Evolutionary conservation across 768 basidiomycete genomes (phyloP), one percentile per base, ranked within the genome.

Genomic region (Pleurotus tuber-regium): DNA sequence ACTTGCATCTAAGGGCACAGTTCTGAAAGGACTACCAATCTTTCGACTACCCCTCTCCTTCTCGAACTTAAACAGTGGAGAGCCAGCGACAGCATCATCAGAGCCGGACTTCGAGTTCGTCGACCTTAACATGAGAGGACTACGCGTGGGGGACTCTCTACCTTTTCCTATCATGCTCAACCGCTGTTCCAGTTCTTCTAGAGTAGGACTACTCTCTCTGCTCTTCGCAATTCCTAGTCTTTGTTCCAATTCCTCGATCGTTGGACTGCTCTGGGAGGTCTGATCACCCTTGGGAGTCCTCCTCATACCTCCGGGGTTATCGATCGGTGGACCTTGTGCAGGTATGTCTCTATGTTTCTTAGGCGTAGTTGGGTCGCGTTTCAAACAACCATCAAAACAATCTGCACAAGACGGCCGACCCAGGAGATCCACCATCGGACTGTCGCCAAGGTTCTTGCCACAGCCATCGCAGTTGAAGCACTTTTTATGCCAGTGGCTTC

Each of bases 391-490:
- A 54, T 90, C 91, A 58, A 93, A 92, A 60, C 91, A 93, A 35
- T 86, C 86, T 5, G 76, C 71, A 58, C 91, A 93, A 35, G 84
- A 87, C 8, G 91, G 91, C 26, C 79, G 77, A 3, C 91, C 91
- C 10, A 89, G 69, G n/a, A 93, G 69, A 64, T 92, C 91, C 26
- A 92, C 86, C 81, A 90, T 83, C 0, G 91, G 91, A 1, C 70
- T 69, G 56, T 86, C 78, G 6, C 88, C 84, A 26, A 92, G 84
- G 55, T 84, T 78, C 68, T 81, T 87, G 64, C 70, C 75, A 62
- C 91, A 93, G 4, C 80, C 83, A 12, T 77, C 73, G 61, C 91
- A 93, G 55, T 73, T 74, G 68, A 92, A 93, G 64, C 91, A 93
- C 40, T 71, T 75, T 65, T 86, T 89, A 61, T 93, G 91, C 90